Conservation (phyloP, 768 basidiomycete genomes). For the Mycena albidolilacea region DNA sequence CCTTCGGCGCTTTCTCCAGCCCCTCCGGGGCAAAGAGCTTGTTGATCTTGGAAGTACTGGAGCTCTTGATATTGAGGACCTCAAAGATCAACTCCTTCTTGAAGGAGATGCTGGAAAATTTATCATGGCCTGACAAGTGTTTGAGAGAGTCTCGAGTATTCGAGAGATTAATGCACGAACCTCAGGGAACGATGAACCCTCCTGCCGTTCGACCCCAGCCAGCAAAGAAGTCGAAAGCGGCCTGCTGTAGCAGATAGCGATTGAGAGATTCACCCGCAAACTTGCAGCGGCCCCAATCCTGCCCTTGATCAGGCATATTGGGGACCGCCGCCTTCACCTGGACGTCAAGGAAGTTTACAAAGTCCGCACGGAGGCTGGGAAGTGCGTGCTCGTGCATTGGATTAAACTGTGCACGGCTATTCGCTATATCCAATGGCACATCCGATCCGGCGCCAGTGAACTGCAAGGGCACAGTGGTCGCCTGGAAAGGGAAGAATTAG, state of each 20-base stretch:
- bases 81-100: no score
- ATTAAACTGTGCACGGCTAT: background rate
- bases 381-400: background rate
- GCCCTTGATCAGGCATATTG: background rate
- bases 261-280: background rate
- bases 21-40: no score
- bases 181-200: background rate
- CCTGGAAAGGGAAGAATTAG: background rate
- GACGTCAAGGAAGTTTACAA: background rate
- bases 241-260: background rate
- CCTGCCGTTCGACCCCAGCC: background rate
- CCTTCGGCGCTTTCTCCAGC: no score
- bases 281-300: background rate
- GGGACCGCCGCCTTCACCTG: background rate
- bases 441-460: background rate
- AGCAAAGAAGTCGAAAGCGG: no score
- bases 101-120: no score
- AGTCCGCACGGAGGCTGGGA: background rate
- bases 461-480: background rate
- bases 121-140: background rate
- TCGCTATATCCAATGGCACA: background rate
- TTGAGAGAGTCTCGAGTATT: background rate
- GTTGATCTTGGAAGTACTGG: no score
- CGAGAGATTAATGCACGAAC: no score
- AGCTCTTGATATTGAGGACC: no score